Conservation (phyloP, 1,284 basidiomycete genomes). For the Pseudomicrostroma phylloplanum region DNA sequence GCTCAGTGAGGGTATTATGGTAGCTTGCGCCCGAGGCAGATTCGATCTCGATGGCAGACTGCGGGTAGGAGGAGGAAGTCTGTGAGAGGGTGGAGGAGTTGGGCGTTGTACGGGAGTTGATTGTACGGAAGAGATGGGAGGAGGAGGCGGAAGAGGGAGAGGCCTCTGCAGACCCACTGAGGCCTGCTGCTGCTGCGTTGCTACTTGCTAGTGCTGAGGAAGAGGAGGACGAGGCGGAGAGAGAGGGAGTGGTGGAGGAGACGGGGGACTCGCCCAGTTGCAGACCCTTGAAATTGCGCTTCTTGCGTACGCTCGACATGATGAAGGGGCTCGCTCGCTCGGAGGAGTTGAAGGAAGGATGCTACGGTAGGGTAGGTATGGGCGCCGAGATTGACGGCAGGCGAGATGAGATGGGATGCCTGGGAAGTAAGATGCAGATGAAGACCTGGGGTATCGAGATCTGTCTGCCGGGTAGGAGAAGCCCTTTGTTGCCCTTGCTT, state of each 20-base stretch:
- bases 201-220: not conserved
- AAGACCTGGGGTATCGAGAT: not conserved
- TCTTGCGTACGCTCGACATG: conserved; percentile 33
- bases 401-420: not conserved
- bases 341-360: not conserved
- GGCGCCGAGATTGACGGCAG: not conserved
- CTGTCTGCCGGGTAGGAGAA: not conserved
- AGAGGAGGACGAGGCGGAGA: not conserved
- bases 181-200: not conserved
- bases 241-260: conserved; percentile 4
- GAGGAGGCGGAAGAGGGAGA: conserved; percentile 16
- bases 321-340: not conserved
- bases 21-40: conserved; percentile 31
- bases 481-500: conserved; percentile 2
- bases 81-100: not conserved
- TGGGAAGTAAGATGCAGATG: not conserved
- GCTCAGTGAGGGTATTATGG: conserved; percentile 41
- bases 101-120: not conserved
- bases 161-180: conserved; percentile 7
- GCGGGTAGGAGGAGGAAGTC: not conserved
- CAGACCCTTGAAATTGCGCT: conserved; percentile 49
- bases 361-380: not conserved
- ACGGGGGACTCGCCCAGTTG: conserved; percentile 37
- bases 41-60: conserved; percentile 10
- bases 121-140: not conserved